phyloP scores from a whole-genome alignment of 106 monocot genomes.

The Dioscorea alata region DNA sequence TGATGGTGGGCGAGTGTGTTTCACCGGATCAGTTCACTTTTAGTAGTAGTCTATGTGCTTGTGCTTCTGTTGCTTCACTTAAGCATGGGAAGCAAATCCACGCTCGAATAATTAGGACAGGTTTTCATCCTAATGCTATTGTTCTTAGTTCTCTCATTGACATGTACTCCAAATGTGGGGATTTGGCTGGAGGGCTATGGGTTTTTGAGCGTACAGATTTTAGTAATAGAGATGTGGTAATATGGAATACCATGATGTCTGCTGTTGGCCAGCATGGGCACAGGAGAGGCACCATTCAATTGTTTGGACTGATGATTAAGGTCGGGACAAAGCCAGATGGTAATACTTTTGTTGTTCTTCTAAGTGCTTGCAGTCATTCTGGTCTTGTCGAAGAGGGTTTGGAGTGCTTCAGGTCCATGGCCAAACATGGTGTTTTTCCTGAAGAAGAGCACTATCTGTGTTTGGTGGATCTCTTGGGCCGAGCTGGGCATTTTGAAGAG shows the following conservation, averaged over 20 bases:
- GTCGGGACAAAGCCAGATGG: slow-evolving; percentile 33
- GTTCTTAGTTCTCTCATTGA: slow-evolving; percentile 60
- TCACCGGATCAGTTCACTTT: slow-evolving; percentile 63
- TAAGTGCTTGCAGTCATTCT: slow-evolving; percentile 66
- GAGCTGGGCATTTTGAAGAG: slow-evolving; percentile 47
- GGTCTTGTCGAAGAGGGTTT: slow-evolving; percentile 58
- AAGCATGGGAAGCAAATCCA: slow-evolving; percentile 78
- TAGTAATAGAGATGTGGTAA: slow-evolving; percentile 33
- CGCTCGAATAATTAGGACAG: slow-evolving; percentile 32
- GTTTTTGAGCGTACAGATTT: slow-evolving; percentile 31
- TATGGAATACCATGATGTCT: slow-evolving; percentile 78
- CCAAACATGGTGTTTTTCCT: slow-evolving; percentile 28
- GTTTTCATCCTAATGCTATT: slow-evolving; percentile 51
- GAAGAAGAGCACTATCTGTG: slow-evolving; percentile 63
- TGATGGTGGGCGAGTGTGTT: slow-evolving; percentile 40
- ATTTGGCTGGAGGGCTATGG: slow-evolving; percentile 25
- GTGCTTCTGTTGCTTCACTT: slow-evolving; percentile 40
- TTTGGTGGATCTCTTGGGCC: slow-evolving; percentile 63
- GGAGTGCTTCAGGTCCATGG: slow-evolving; percentile 55
- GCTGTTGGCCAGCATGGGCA: slow-evolving; percentile 62
- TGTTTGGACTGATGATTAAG: slow-evolving; percentile 53
- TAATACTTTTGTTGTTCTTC: slow-evolving; percentile 49
- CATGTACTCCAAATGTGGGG: slow-evolving; percentile 91
- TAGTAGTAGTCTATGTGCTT: slow-evolving; percentile 57
- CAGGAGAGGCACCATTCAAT: slow-evolving; percentile 31